Percentiles rank a stretch among this genome's conserved stretches.
Conservation (phyloP, 495 filamentous ascomycete species). For the Lophium mytilinum region DNA sequence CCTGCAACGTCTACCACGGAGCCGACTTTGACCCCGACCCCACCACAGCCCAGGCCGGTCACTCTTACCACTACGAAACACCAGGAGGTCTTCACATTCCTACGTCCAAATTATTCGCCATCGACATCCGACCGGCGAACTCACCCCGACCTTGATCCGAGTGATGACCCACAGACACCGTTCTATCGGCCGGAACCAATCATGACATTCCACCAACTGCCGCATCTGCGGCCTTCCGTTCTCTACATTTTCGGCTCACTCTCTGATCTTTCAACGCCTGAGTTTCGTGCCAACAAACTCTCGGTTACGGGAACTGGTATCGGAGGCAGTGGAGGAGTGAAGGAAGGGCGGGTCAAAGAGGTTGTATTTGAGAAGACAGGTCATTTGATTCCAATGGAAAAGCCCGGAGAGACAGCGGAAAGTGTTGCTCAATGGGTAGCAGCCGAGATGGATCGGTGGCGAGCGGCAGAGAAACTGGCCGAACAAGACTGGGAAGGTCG, state of each 20-base stretch:
- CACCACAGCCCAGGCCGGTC: conserved; percentile 26
- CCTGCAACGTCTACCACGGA: conserved; percentile 20
- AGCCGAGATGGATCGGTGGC: conserved; percentile 55
- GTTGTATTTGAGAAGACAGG: conserved; percentile 59
- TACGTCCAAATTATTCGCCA: conserved; percentile 27
- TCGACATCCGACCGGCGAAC: conserved; percentile 23
- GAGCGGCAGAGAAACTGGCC: conserved; percentile 53
- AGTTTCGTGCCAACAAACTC: conserved; percentile 48
- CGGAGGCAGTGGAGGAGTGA: conserved; percentile 60
- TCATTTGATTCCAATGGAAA: conserved; percentile 81
- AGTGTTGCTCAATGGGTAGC: conserved; percentile 56
- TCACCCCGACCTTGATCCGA: conserved; percentile 30
- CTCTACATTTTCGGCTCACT: conserved; percentile 71
- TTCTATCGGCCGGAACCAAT: conserved; percentile 73
- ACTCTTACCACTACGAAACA: conserved; percentile 34
- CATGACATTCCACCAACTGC: conserved; percentile 55
- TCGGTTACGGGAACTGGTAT: conserved; percentile 53
- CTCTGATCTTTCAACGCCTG: conserved; percentile 53
- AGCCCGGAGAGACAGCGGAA: conserved; percentile 51
- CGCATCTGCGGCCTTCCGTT: conserved; percentile 64
- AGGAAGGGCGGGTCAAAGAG: conserved; percentile 59
- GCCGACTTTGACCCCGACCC: conserved; percentile 15
- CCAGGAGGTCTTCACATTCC: conserved; percentile 38
- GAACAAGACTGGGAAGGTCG: conserved; percentile 44
- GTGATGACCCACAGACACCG: conserved; percentile 34